These are phyloP conservation scores for Paspalum vaginatum DNA, from an alignment of 176 grass and related monocot species.

Conservation along the genomic window DNA sequence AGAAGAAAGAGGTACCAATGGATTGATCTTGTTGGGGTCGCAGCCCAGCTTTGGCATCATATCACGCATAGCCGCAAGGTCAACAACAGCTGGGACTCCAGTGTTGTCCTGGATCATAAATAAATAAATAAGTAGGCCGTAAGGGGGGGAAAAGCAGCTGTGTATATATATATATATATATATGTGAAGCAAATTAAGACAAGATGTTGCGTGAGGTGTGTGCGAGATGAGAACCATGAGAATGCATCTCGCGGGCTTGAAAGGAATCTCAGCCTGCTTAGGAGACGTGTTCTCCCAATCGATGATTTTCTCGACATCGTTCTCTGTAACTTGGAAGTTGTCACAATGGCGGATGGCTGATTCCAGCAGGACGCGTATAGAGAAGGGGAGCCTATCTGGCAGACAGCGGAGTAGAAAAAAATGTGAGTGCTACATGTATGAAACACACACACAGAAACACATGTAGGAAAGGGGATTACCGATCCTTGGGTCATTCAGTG, in stretches of 20 bases:
- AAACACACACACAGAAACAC: neutral
- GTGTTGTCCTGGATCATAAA: slow-evolving; percentile 67
- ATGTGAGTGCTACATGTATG: neutral
- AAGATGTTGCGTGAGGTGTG: neutral
- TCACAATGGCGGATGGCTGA: slow-evolving; percentile 87
- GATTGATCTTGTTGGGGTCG: slow-evolving; percentile 85
- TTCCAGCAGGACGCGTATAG: slow-evolving; percentile 77
- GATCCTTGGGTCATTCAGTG: slow-evolving; percentile 77
- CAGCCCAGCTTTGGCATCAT: slow-evolving; percentile 68
- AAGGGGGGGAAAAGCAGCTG: too few relatives aligned
- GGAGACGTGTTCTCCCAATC: slow-evolving; percentile 84
- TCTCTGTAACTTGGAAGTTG: slow-evolving; percentile 69
- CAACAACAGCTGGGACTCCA: slow-evolving; percentile 79
- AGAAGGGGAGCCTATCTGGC: slow-evolving; percentile 80
- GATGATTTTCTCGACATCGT: slow-evolving; percentile 84
- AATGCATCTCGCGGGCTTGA: slow-evolving; percentile 82
- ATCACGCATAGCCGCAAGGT: slow-evolving; percentile 91
- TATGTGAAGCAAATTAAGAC: neutral
- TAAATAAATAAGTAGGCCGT: too few relatives aligned
- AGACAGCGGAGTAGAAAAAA: neutral
- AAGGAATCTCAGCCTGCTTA: slow-evolving; percentile 77
- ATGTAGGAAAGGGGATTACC: slow-evolving; percentile 42
- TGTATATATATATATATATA: neutral
- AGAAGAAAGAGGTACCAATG: slow-evolving; percentile 48
- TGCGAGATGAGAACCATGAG: slow-evolving; percentile 67